A percentile compares a stretch with the other conserved stretches of the same genome.
phyloP scores from a whole-genome alignment of 768 basidiomycete genomes.

The Tylopilus felleus region DNA sequence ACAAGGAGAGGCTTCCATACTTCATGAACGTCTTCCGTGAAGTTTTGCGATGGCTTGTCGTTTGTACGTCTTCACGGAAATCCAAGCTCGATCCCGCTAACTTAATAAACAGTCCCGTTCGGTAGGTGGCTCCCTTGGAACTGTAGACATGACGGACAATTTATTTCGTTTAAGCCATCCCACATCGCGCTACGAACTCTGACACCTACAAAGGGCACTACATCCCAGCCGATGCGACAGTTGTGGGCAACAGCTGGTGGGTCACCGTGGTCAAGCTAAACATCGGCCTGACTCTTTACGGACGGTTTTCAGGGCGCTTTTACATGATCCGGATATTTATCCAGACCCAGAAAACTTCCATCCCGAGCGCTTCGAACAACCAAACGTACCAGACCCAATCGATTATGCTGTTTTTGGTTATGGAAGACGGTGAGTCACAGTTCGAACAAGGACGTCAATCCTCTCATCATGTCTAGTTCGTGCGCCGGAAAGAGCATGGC shows the following conservation, averaged over 20 bases:
- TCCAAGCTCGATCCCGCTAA: not conserved
- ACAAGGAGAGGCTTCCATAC: conserved; percentile 1
- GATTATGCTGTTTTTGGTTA: conserved; percentile 2
- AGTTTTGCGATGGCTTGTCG: conserved; percentile 4
- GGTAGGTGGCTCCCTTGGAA: not conserved
- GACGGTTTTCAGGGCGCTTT: not conserved
- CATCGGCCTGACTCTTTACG: not conserved
- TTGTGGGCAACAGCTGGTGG: conserved; percentile 4
- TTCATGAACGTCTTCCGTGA: conserved; percentile 5
- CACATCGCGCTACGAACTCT: not conserved
- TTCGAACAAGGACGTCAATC: not conserved
- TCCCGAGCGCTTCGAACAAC: not conserved
- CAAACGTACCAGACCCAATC: conserved; percentile 2
- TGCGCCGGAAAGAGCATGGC: conserved; percentile 5
- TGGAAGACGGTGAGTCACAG: conserved; percentile 1
- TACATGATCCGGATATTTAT: conserved; percentile 1
- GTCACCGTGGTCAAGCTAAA: not conserved
- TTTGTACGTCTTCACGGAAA: not conserved
- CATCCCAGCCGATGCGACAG: conserved; percentile 3
- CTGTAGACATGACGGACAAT: not conserved
- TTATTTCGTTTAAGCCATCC: not conserved
- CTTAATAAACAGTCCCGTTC: not conserved
- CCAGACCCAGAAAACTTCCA: conserved; percentile 1
- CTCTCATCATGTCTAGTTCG: not conserved
- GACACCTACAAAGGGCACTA: conserved; percentile 4